Conservation (phyloP, 306 rosid genomes). For the Cyclanthera cordifolia region DNA sequence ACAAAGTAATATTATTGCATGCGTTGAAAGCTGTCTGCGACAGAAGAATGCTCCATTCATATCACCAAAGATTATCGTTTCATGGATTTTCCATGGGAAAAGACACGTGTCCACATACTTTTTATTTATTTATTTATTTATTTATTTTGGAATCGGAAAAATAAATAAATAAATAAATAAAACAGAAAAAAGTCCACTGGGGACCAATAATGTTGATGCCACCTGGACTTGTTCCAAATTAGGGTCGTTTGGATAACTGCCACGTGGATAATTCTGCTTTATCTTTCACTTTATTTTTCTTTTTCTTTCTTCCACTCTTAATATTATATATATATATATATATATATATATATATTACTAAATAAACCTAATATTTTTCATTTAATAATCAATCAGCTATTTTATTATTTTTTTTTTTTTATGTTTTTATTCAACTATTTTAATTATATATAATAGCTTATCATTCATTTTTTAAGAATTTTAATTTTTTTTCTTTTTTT, state of each 20-base stretch:
- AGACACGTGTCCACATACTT: conserved; percentile 25
- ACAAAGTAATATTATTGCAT: conserved; percentile 17
- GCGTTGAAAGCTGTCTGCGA: conserved; percentile 16
- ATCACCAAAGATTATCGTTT: conserved; percentile 17
- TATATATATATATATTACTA: neutral
- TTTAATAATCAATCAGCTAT: too few species aligned
- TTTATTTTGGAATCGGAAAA: neutral
- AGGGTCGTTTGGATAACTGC: neutral
- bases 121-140: too few species aligned
- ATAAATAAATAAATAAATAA: neutral
- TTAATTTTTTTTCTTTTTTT: too few species aligned
- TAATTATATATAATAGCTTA: too few species aligned
- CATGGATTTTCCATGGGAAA: conserved; percentile 26
- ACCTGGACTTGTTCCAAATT: neutral
- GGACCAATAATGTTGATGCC: conserved; percentile 7
- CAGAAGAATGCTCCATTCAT: conserved; percentile 20
- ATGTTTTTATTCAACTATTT: too few species aligned
- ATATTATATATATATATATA: neutral
- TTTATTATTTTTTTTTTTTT: too few species aligned
- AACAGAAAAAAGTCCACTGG: conserved; percentile 6
- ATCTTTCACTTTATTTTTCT: neutral
- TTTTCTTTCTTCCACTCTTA: neutral
- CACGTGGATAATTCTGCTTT: neutral
- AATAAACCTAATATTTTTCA: too few species aligned
- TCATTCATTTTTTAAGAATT: too few species aligned